Evolutionary conservation across 2,329 filamentous ascomycete species (phyloP), one percentile per base, ranked within the genome.

Genomic region (Phoma herbarum): DNA sequence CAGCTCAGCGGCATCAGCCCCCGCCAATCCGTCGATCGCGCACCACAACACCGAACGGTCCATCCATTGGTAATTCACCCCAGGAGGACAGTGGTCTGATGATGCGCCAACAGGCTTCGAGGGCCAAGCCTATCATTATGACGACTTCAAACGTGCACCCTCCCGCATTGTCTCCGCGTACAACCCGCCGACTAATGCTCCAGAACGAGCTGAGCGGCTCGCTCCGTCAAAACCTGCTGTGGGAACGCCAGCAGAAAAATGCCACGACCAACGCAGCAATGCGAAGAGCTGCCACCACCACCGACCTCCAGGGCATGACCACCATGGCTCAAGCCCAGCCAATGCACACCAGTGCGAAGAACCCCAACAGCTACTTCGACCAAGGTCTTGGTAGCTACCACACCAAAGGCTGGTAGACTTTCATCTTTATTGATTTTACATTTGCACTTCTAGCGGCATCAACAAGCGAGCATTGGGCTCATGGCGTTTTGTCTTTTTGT

Each of bases 231-330:
- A 91, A 97, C 70, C 88, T 99, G 16, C 85, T 98, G 16, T 96
- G 92, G 91, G 95, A 99, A 77, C 90, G 95, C 51, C 92, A 96
- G 73, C 94, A 98, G 74, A 96, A 95, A 84, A 92, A 92, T 59
- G 90, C 91, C 31, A 94, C 92, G 8, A 91, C 89, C 70, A 93
- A 94, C 64, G 92, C 93, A 1, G 91, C 94, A 53, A 84, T 97
- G 57, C 71, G 74, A 42, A 63, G 75, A 26, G 75, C 74, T 49
- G 70, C 70, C 62, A 77, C 75, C 28, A 91, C 94, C 2, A 91
- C 94, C 65, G 93, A 97, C 73, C 88, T 97, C 63, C 90, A 91
- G 61, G 96, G 96, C 77, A 84, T 98, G 42, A 90, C 90, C 88
- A 95, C 76, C 92, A 90, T 71, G 91, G 92, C 5, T 2, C 63